These are phyloP conservation scores for Casuarina equisetifolia DNA, from an alignment of 306 rosid species.

Conservation along the genomic window DNA sequence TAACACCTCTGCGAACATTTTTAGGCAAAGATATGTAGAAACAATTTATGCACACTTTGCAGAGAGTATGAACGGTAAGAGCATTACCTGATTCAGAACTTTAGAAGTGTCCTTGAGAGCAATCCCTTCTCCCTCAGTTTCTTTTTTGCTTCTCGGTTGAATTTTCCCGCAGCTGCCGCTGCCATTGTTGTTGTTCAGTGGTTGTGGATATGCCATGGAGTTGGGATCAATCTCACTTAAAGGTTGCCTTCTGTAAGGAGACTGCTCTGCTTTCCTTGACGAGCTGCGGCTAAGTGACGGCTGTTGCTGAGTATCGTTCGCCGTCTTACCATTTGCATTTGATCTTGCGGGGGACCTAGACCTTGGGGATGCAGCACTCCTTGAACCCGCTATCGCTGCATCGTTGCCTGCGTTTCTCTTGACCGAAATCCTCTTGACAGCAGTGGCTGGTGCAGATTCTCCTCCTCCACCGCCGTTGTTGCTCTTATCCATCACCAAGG, in stretches of 20 bases:
- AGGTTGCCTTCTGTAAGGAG: constrained; percentile 90
- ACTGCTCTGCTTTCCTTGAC: constrained; percentile 80
- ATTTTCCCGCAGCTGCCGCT: constrained; percentile 17
- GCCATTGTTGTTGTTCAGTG: constrained; percentile 28
- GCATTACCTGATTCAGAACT: constrained; percentile 51
- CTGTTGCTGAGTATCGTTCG: constrained; percentile 45
- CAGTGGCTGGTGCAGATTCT: constrained; percentile 37
- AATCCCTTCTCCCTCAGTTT: constrained; percentile 39
- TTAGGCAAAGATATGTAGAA: background rate
- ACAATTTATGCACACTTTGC: background rate
- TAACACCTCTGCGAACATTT: background rate
- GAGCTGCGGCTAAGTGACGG: constrained; percentile 82
- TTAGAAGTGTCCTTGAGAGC: constrained; percentile 26
- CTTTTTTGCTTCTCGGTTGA: constrained; percentile 51
- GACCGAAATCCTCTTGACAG: constrained; percentile 61
- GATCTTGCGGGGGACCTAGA: constrained; percentile 71
- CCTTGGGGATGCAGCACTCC: constrained; percentile 71
- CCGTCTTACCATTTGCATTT: constrained; percentile 40
- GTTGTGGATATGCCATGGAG: constrained; percentile 48
- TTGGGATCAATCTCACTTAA: constrained; percentile 77
- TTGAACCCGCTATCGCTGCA: constrained; percentile 37
- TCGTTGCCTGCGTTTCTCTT: constrained; percentile 67
- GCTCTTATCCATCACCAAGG: constrained; percentile 76
- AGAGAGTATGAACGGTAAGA: background rate
- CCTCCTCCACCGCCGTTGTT: constrained; percentile 53